Conservation (phyloP, 78 protist species). For the Polysphondylium violaceum region DNA sequence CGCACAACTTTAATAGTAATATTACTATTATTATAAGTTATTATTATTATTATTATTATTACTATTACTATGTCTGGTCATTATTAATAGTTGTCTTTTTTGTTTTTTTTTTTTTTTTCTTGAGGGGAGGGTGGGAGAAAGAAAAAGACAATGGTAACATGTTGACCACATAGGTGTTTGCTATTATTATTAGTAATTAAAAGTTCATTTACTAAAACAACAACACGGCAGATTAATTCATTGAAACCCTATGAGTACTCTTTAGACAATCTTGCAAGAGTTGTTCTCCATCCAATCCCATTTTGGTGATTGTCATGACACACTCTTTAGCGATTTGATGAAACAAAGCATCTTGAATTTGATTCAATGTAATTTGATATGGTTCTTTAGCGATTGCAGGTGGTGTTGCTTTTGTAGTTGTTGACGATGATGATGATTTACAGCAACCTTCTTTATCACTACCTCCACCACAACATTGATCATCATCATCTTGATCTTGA, state of each 20-base stretch:
- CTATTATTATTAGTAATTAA: too few relatives aligned
- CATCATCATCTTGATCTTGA: not conserved
- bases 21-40: too few relatives aligned
- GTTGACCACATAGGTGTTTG: too few relatives aligned
- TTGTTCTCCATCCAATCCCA: constrained; percentile 37
- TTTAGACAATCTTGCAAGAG: not conserved
- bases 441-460: constrained; percentile 1
- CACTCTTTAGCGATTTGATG: constrained; percentile 9
- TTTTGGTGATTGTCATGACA: not conserved
- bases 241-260: not conserved
- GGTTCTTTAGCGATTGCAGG: not conserved
- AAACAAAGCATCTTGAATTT: constrained; percentile 5
- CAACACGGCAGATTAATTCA: too few relatives aligned
- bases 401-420: not conserved
- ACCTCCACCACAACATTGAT: not conserved
- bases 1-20: too few relatives aligned
- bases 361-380: not conserved
- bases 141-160: too few relatives aligned
- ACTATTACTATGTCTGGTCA: too few relatives aligned
- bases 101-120: too few relatives aligned
- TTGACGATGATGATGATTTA: not conserved
- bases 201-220: too few relatives aligned
- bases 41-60: too few relatives aligned
- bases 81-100: too few relatives aligned
- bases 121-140: too few relatives aligned